Evolutionary conservation across 2,329 filamentous ascomycete species (phyloP), one percentile per base, ranked within the genome.

Genomic region (Alternaria sp.): DNA sequence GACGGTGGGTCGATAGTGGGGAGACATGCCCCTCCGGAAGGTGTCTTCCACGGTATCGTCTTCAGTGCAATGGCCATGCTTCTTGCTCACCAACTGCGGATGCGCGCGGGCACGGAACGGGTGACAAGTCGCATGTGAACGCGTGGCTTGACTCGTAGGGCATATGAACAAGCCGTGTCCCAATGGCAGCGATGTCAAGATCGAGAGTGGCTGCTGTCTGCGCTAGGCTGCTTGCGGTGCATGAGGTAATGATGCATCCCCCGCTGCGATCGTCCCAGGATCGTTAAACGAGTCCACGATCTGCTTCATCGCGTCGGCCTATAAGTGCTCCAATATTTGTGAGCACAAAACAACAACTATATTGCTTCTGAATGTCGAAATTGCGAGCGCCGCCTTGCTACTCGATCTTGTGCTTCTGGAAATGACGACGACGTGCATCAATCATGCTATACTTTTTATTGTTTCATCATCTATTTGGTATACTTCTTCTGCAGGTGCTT

Each of bases 401-500:
- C 20, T 25, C 20, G 11, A 25, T 25, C 40, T 16, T 25, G 40
- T 43, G 40, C 40, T 43, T 25, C 40, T 25, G 11, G 40, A 25
- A 16, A 25, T 25, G 20, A 43, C 40, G 20, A 27, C 20, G n/a
- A 27, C 43, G 43, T n/a, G 34, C 18, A 22, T 38, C 5, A 28
- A 48, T 40, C 57, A 32, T 30, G 14, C 45, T 10, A 20, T 12
- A 1, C 18, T 20, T 48, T 22, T 48, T 32, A 18, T 32, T 32
- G 12, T 48, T 48, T 27, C 32, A 28, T 44, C 25, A 27, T 56
- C 66, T 74, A 90, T 64, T 80, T 81, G 22, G 88, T 90, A 74
- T 91, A 92, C 74, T 88, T 81, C 81, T 87, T 89, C 81, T 92
- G 90, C 77, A 92, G 76, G 66, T 89, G 73, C 82, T 89, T 90